These are phyloP conservation scores for Chenopodium suecicum DNA, from an alignment of 148 eudicot species.

Conservation along the genomic window DNA sequence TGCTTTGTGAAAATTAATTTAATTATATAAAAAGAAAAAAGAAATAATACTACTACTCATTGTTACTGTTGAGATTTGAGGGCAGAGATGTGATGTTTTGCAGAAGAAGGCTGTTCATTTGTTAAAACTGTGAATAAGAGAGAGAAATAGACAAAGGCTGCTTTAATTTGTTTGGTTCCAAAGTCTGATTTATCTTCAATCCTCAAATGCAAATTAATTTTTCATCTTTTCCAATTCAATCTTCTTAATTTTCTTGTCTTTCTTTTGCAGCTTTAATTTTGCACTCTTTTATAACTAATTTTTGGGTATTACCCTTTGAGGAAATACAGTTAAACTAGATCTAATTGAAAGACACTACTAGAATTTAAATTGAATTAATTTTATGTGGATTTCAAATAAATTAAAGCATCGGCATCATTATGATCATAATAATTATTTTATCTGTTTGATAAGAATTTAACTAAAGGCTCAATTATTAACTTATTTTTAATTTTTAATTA, in stretches of 20 bases:
- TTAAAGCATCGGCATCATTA: too few species aligned
- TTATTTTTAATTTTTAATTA: too few species aligned
- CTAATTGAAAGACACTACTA: background rate
- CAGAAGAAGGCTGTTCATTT: constrained; percentile 30
- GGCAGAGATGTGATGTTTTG: constrained; percentile 40
- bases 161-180: constrained; percentile 24
- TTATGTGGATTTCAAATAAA: too few species aligned
- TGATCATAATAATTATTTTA: too few species aligned
- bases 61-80: constrained; percentile 43
- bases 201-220: background rate
- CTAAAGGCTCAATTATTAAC: too few species aligned
- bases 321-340: background rate
- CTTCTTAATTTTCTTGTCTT: background rate
- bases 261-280: constrained; percentile 17
- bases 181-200: constrained; percentile 8
- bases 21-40: too few species aligned
- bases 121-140: background rate
- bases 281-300: background rate
- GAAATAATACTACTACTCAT: background rate
- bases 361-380: too few species aligned
- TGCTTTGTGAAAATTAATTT: background rate
- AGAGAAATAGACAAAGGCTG: constrained; percentile 31
- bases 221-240: constrained; percentile 23
- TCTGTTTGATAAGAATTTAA: too few species aligned
- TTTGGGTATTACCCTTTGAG: background rate